Evolutionary conservation across 352 stramenopile genomes (phyloP), one percentile per base, ranked within the genome.

Genomic region (Globisporangium viniferum): DNA sequence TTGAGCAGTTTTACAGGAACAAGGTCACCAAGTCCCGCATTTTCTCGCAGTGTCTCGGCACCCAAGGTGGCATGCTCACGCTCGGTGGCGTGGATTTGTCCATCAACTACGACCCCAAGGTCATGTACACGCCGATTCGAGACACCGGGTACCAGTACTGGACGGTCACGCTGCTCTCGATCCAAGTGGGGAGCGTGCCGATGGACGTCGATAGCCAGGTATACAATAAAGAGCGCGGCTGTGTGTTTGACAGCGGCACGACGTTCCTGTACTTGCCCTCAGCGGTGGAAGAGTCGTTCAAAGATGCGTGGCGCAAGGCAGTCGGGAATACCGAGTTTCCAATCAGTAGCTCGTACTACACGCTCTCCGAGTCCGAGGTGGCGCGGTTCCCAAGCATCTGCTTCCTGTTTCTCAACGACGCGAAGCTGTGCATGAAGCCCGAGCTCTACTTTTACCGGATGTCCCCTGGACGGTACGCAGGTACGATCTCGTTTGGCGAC

Each of bases 31-130:
- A 78, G 18, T 81, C 86, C 29, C 83, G 94, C 22, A 83, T 94
- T 24, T 99, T 99, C 78, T 90, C 90, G 36, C 81, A 99, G 44
- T 99, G 97, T 75, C 97, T 98, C 66, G 76, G 82, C 2, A 62
- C 89, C 8, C 84, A 85, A 33, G 94, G 94, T 20, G 97, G 97
- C 2, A 82, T 86, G 20, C 89, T 99, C 72, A 97, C 94, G 2
- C 74, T 99, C 1, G 97, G 97, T 15, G 97, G 95, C 14, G 80
- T 96, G 22, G 84, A 94, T 62, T 67, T 88, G 41, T 73, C 78
- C 33, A 72, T 86, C 6, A 86, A 93, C 73, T 86, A 73, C 9
- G 82, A 73, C 6, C 81, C 76, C 20, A 78, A 81, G 2, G 94
- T 99, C 73, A 72, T 89, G 18, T 99, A 94, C 74, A 95, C 88